Percentiles rank a stretch among this genome's conserved stretches.
These are phyloP conservation scores for Rasamsonia emersonii DNA, from an alignment of 2,329 filamentous ascomycete species.

Conservation along the genomic window DNA sequence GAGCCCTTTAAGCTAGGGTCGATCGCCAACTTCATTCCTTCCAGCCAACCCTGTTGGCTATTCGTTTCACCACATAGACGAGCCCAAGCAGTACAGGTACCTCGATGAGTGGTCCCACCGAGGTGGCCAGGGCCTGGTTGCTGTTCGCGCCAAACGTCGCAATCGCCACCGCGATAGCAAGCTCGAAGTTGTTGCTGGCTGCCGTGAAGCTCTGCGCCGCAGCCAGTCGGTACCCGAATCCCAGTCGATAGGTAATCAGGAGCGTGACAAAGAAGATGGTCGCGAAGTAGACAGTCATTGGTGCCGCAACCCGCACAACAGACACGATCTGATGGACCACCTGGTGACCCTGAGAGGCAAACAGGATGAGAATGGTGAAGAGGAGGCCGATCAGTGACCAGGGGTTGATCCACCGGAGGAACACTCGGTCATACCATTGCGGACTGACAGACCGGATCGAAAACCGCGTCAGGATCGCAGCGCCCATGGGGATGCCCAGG, in stretches of 20 bases:
- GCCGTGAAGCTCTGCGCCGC: constrained; percentile 80
- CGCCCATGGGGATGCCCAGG: constrained; percentile 72
- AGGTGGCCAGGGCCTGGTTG: constrained; percentile 71
- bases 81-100: constrained; percentile 71
- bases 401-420: constrained; percentile 60
- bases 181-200: constrained; percentile 87
- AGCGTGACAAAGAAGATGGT: constrained; percentile 66
- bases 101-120: constrained; percentile 78
- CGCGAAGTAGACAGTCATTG: constrained; percentile 72
- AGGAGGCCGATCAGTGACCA: constrained; percentile 77
- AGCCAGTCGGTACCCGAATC: constrained; percentile 63
- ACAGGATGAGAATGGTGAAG: constrained; percentile 79
- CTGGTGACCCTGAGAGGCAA: constrained; percentile 68
- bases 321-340: constrained; percentile 78
- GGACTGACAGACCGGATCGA: constrained; percentile 47
- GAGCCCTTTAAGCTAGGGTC: too few species aligned
- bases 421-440: constrained; percentile 57
- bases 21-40: too few species aligned
- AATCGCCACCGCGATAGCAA: constrained; percentile 81
- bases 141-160: constrained; percentile 70
- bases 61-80: constrained; percentile 63
- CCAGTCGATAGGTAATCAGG: constrained; percentile 51
- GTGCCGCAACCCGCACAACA: constrained; percentile 71
- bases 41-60: constrained; percentile 49
- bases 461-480: constrained; percentile 68